Conservation (phyloP, 148 eudicot genomes). For the Spergularia marina region DNA sequence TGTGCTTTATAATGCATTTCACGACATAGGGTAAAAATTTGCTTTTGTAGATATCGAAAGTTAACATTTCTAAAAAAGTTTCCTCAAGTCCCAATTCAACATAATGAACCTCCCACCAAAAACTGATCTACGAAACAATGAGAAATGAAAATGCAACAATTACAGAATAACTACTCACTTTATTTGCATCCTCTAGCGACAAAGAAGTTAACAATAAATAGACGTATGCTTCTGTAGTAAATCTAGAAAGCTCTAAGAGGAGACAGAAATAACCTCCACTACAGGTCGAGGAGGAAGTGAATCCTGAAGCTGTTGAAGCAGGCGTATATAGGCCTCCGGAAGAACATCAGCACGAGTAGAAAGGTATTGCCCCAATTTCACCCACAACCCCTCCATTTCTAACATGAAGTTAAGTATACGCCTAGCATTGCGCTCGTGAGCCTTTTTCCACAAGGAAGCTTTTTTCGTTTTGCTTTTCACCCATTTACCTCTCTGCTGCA, state of each 20-base stretch:
- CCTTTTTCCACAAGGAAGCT: constrained; percentile 76
- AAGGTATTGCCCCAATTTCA: constrained; percentile 92
- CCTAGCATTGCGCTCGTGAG: constrained; percentile 94
- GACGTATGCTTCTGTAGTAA: constrained; percentile 12
- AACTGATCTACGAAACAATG: background rate
- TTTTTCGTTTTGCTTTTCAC: constrained; percentile 50
- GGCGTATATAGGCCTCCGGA: constrained; percentile 75
- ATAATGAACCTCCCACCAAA: background rate
- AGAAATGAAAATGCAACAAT: constrained; percentile 11
- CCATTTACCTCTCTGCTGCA: constrained; percentile 90
- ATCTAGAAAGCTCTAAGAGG: constrained; percentile 6
- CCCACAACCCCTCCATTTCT: constrained; percentile 97
- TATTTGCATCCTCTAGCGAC: background rate
- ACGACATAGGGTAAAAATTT: too few relatives aligned
- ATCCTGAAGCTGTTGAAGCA: constrained; percentile 87
- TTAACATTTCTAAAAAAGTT: background rate
- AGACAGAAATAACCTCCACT: constrained; percentile 59
- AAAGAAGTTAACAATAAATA: background rate
- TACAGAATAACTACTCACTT: background rate
- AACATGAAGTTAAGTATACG: constrained; percentile 72
- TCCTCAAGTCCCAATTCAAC: background rate
- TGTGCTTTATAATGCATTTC: too few relatives aligned
- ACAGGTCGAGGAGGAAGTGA: constrained; percentile 93
- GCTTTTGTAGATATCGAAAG: too few relatives aligned
- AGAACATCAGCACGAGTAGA: constrained; percentile 99